Percentiles rank a stretch among this genome's conserved stretches.
Conservation (phyloP, 257 asterid species). For the Solanum verrucosum region DNA sequence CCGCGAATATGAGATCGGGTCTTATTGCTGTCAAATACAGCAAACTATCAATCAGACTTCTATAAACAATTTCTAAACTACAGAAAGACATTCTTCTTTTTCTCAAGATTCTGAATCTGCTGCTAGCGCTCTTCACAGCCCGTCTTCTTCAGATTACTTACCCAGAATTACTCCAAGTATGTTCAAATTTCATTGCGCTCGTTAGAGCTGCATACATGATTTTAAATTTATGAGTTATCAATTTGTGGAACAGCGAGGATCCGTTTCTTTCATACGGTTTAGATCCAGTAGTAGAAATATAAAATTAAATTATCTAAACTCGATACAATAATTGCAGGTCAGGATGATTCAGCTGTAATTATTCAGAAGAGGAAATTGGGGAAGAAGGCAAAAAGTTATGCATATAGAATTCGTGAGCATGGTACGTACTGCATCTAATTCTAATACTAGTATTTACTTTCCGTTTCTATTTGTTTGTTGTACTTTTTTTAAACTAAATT, state of each 20-base stretch:
- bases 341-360: slow-evolving; percentile 13
- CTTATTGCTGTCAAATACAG: too few species aligned
- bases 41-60: too few species aligned
- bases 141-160: slow-evolving; percentile 30
- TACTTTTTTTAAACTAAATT: too few species aligned
- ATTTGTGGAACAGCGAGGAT: background rate
- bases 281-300: background rate
- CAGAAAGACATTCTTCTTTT: slow-evolving; percentile 23
- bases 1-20: too few species aligned
- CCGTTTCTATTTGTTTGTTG: too few species aligned
- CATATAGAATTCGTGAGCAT: slow-evolving; percentile 61
- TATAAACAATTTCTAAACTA: background rate
- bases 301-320: background rate
- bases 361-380: slow-evolving; percentile 23
- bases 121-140: slow-evolving; percentile 20
- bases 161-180: slow-evolving; percentile 20
- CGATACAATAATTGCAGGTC: slow-evolving; percentile 20
- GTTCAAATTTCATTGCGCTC: background rate
- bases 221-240: background rate
- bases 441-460: background rate
- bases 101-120: slow-evolving; percentile 33
- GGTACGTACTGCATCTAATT: slow-evolving; percentile 20
- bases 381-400: slow-evolving; percentile 43
- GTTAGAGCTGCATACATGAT: background rate
- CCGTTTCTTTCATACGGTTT: background rate